phyloP scores from a whole-genome alignment of 2,329 filamentous ascomycete species.

The Leptodontidium sp. region DNA sequence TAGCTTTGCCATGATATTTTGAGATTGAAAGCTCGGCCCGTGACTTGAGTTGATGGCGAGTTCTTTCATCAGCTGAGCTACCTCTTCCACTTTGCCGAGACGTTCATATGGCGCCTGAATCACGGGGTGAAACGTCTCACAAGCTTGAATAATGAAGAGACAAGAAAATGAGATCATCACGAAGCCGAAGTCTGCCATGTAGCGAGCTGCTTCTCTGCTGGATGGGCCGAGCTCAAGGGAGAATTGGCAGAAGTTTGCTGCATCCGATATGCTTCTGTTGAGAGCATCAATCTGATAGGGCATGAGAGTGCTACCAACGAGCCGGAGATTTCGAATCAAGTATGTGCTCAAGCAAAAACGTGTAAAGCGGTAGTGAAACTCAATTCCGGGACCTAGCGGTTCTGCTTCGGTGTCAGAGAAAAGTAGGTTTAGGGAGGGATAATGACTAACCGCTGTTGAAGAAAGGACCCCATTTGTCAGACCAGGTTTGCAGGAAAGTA shows the following conservation, averaged over 20 bases:
- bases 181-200: slow-evolving; percentile 25
- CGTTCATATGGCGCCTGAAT: slow-evolving; percentile 3
- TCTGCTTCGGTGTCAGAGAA: slow-evolving; percentile 8
- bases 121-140: slow-evolving; percentile 9
- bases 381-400: slow-evolving; percentile 8
- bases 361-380: slow-evolving; percentile 27
- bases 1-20: not conserved
- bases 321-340: slow-evolving; percentile 20
- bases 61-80: slow-evolving; percentile 28
- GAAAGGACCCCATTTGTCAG: slow-evolving; percentile 20
- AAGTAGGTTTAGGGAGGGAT: not conserved
- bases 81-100: slow-evolving; percentile 18
- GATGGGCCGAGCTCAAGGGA: slow-evolving; percentile 17
- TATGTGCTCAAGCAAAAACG: slow-evolving; percentile 26
- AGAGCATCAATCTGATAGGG: slow-evolving; percentile 11
- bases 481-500: slow-evolving; percentile 17
- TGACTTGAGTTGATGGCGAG: slow-evolving; percentile 31
- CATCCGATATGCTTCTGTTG: slow-evolving; percentile 14
- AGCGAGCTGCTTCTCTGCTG: slow-evolving; percentile 18
- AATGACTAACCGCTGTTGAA: slow-evolving; percentile 4
- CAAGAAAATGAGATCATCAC: slow-evolving; percentile 29
- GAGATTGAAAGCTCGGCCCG: slow-evolving; percentile 10
- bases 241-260: slow-evolving; percentile 19
- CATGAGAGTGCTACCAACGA: not conserved
- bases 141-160: slow-evolving; percentile 25